Conservation (phyloP, 202 grass and related monocot species). For the Zizania palustris region DNA sequence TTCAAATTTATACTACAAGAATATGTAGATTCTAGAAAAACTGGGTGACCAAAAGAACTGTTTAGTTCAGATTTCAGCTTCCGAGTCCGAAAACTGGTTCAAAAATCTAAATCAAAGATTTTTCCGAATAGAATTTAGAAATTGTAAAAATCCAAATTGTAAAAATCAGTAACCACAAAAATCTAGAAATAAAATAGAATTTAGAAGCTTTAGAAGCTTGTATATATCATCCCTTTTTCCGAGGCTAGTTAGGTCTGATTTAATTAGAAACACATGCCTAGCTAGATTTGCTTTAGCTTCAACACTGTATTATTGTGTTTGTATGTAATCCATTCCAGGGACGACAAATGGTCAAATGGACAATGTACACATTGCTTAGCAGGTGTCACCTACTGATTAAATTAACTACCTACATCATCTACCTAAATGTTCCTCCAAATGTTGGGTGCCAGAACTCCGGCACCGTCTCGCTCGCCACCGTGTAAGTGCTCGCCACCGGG, state of each 20-base stretch:
- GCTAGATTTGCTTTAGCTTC: constrained; percentile 42
- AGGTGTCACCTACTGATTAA: constrained; percentile 25
- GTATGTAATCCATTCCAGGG: constrained; percentile 43
- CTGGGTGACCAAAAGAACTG: too few species aligned
- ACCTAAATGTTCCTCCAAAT: constrained; percentile 87
- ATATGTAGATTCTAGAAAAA: too few species aligned
- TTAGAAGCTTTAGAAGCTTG: too few species aligned
- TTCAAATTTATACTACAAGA: too few species aligned
- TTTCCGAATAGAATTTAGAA: too few species aligned
- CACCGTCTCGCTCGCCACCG: constrained; percentile 66
- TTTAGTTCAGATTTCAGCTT: too few species aligned
- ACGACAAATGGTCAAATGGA: too few species aligned
- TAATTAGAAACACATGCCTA: constrained; percentile 14
- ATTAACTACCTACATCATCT: constrained; percentile 47
- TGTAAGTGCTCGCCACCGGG: constrained; percentile 82
- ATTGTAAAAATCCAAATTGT: too few species aligned
- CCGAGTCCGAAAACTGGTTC: too few species aligned
- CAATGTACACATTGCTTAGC: constrained; percentile 35
- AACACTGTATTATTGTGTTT: constrained; percentile 21
- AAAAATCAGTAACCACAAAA: too few species aligned
- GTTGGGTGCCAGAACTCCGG: constrained; percentile 93
- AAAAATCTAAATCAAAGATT: too few species aligned
- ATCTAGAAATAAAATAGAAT: too few species aligned
- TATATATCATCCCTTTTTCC: constrained; percentile 33
- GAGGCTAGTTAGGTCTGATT: constrained; percentile 12